Percentiles rank a stretch among this genome's conserved stretches.
These are phyloP conservation scores for Nannochloropsis salina DNA, from an alignment of 108 stramenopile species.

Conservation along the genomic window DNA sequence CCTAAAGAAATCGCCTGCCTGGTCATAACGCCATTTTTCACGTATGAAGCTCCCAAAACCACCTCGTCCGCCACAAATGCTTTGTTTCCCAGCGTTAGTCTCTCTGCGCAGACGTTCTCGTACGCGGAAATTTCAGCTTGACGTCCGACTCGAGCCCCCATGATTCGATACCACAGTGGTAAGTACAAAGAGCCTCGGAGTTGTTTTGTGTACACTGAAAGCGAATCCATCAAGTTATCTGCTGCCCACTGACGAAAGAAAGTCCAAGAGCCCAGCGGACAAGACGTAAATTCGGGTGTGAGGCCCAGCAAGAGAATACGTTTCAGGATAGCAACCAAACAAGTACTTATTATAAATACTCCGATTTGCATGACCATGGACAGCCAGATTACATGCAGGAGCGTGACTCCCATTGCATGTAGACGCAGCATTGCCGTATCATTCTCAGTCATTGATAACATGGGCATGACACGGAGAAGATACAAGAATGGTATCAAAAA, in stretches of 20 bases:
- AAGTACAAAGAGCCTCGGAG: neutral
- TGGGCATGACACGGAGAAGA: neutral
- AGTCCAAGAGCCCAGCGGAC: neutral
- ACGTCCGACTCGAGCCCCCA: neutral
- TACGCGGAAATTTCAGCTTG: neutral
- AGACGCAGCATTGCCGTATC: neutral
- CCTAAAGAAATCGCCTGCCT: neutral
- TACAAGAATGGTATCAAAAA: neutral
- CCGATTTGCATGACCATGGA: neutral
- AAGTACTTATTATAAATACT: neutral
- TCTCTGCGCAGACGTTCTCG: neutral
- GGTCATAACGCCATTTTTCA: neutral
- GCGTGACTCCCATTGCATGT: neutral
- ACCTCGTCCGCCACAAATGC: neutral
- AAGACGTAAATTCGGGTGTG: neutral
- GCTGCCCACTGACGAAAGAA: neutral
- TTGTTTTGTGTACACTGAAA: neutral
- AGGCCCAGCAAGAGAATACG: neutral
- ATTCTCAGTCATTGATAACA: neutral
- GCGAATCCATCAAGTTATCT: neutral
- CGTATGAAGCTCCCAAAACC: neutral
- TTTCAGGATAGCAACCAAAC: neutral
- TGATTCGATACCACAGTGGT: neutral
- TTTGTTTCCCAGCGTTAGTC: neutral
- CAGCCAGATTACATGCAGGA: neutral